Evolutionary conservation across 1,284 basidiomycete genomes (phyloP), one percentile per base, ranked within the genome.

Genomic region (Phylloporus sp.): DNA sequence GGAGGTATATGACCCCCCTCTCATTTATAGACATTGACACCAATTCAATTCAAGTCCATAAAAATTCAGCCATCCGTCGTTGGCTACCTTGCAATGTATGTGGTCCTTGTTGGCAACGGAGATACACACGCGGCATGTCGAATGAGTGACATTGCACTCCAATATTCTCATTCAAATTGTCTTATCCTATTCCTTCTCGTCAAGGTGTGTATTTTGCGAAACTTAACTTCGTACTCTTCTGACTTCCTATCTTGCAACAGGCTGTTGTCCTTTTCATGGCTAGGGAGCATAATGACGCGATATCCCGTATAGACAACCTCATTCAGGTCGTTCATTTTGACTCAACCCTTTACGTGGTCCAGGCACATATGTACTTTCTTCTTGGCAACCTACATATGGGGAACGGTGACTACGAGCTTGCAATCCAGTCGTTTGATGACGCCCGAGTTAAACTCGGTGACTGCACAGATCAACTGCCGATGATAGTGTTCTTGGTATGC

Each of bases 221-320:
- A 47, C 29, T 2, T 2, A 19, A 8, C 32, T 11, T 15, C 6
- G 12, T 27, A 57, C 10, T 45, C 47, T 2, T 63, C 5, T 10
- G 58, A 49, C 39, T 60, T 65, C 39, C 57, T 65, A 5, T 23
- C 23, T 70, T 19, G 41, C 11, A 10, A 63, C 20, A 69, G 59
- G 68, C 65, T 20, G n/a, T 59, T 19, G 37, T 70, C 20, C 47
- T 39, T 4, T 68, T 37, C 23, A 53, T 71, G 58, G 68, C 47
- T 3, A 59, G 64, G 47, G 61, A 63, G 3, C 41, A 57, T n/a
- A 29, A 32, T 3, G 57, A 63, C 14, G 68, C 57, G 2, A 56
- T 69, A 52, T 69, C 52, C 3, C 63, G 57, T 25, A 12, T 69
- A 4, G 27, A 52, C 10, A 23, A 69, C 7, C 68, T 69, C 25